Base-by-base conservation (phyloP, 306 rosid species). In the Rosa rugosa region DNA sequence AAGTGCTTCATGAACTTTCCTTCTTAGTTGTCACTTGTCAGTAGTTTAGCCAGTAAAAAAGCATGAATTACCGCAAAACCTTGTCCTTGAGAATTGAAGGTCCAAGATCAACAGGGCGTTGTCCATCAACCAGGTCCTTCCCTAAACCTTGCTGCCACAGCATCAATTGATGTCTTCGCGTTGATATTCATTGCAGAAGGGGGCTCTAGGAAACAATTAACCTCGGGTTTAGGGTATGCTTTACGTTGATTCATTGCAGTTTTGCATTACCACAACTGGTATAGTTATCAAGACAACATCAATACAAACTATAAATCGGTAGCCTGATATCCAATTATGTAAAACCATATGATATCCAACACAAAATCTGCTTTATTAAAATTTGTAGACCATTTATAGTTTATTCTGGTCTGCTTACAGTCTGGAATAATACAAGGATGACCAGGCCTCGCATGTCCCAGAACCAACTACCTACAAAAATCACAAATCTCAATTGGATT, bases 401-500 rank as follows among this genome's bases (percentile, higher is more conserved):
- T 80, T 80, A 80, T 72, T 76, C 46, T 49, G 79, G 71, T 60
- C 77, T 60, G 44, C 41, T 64, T 60, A 70, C 69, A 69, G 68
- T 46, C 47, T 73, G 65, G 44, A 73, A 40, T 41, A 80, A 22
- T 74, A 46, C 82, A 79, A 47, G 75, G 42, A 71, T 25, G 42
- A 36, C 84, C 64, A 60, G 34, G 76, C 49, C 71, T 41, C 67
- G 41, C 40, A 57, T 78, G 51, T 49, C 81, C 81, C 57, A 22
- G 42, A 27, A 60, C 50, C 79, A 64, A 71, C 87, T 65, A 69
- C 72, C 81, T 73, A 81, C 53, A 76, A 82, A 73, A 78, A 60
- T 56, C 84, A 86, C 80, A 83, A 67, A 81, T 82, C 87, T 85
- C 82, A 67, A 78, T 45, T 64, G 49, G 78, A 80, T 56, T 56